Evolutionary conservation across 1,284 basidiomycete genomes (phyloP).

Genomic region (Marasmius fiardii): DNA sequence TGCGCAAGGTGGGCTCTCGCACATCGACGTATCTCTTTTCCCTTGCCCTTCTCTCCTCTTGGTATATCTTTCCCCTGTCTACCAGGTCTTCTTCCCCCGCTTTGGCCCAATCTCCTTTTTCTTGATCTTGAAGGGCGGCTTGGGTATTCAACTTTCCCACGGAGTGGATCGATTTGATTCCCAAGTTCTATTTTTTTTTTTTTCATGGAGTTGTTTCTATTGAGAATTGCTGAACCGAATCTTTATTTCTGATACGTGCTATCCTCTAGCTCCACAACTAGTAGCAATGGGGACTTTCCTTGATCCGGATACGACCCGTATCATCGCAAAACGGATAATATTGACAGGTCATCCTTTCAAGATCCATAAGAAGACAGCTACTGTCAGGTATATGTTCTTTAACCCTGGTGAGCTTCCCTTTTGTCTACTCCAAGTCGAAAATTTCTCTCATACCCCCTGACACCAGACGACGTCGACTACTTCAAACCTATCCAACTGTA

Average conservation of each 20-base stretch:
- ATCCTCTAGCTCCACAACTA: conserved; percentile 65
- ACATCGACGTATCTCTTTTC: too few relatives aligned
- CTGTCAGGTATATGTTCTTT: conserved; percentile 99
- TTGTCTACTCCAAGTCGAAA: too few relatives aligned
- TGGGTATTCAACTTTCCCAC: too few relatives aligned
- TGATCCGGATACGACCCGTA: conserved; percentile 86
- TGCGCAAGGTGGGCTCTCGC: conserved; percentile 64
- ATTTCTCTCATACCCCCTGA: background rate
- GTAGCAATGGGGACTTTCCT: conserved; percentile 91
- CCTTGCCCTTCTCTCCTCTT: too few relatives aligned
- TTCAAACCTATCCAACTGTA: conserved; percentile 92
- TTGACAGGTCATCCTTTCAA: conserved; percentile 97
- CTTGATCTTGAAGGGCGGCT: too few relatives aligned
- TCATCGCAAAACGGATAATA: conserved; percentile 91
- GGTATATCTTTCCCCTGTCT: too few relatives aligned
- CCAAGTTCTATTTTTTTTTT: too few relatives aligned
- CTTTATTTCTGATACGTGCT: conserved; percentile 4
- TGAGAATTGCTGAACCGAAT: background rate
- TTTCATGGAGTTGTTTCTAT: too few relatives aligned
- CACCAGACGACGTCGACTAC: conserved; percentile 84
- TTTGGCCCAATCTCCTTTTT: too few relatives aligned
- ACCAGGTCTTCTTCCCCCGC: too few relatives aligned
- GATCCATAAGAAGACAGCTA: conserved; percentile 96
- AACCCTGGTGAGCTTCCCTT: conserved; percentile 58
- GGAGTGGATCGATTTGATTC: too few relatives aligned